Base-by-base conservation (phyloP, 306 rosid genomes). In the Neltuma alba region DNA sequence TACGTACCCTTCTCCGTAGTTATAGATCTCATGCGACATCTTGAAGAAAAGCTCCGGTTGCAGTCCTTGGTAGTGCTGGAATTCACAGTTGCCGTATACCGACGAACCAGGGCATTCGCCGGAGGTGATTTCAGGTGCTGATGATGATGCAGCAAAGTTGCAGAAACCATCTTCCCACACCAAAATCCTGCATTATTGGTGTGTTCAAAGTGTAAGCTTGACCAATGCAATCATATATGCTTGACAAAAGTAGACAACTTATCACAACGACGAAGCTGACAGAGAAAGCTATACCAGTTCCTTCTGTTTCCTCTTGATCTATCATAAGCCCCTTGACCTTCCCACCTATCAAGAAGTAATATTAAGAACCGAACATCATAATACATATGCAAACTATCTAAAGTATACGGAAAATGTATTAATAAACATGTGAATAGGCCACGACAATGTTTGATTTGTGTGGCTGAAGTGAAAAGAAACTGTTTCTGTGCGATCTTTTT, bases 81-180 rank as follows among this genome's bases (percentile, higher is more conserved):
- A 85, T 25, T 92, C 94, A 85, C 88, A 86, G 88, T 89, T 88
- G 20, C 92, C 89, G 30, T 89, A 86, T 61, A 87, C 86, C 1
- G 95, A 85, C 15, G 97, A 76, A 15, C 83, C 77, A 50, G 93
- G 84, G 79, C 90, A 87, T 72, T 88, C 93, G 1, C 87, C 88
- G 66, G 89, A 75, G 79, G 86, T 89, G 11, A 90, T 85, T 85
- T 89, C 97, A 61, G 90, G 88, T 15, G 95, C 82, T 30, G 96
- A 78, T 9, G 96, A 78, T 9, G 98, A 90, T 1, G 96, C 96
- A 14, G 88, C 89, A 76, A 96, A 96, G 78, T 96, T 96, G 90
- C 99, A 96, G 90, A 93, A 96, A 28, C 99, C 99, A 85, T 96
- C 99, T 89, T 96, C 99, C 99, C 99, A 96, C 14, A 91, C 99